Evolutionary conservation across 2,329 filamentous ascomycete species (phyloP).

Genomic region (Colletotrichum falcatum): DNA sequence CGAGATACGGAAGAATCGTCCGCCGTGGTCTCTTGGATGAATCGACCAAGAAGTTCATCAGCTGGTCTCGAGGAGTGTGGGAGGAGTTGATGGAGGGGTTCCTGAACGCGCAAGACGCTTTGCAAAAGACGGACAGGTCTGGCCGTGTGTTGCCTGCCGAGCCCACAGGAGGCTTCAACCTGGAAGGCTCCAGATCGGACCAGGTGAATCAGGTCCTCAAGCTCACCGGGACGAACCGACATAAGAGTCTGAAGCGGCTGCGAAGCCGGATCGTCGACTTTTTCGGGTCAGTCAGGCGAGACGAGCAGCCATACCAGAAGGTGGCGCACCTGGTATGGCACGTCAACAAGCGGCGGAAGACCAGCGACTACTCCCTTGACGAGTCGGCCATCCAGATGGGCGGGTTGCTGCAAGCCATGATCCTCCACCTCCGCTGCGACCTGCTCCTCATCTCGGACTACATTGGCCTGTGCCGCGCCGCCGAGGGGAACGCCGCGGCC

Average conservation of each 20-base stretch:
- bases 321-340: conserved; percentile 59
- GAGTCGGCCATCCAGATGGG: conserved; percentile 52
- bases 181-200: background rate
- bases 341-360: conserved; percentile 46
- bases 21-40: conserved; percentile 71
- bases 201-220: conserved; percentile 5
- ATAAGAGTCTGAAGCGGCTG: conserved; percentile 3
- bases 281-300: conserved; percentile 49
- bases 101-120: conserved; percentile 40
- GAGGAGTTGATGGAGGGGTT: conserved; percentile 53
- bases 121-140: conserved; percentile 2
- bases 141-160: background rate
- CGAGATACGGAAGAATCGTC: conserved; percentile 72
- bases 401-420: conserved; percentile 54
- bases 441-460: conserved; percentile 59
- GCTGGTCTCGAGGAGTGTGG: conserved; percentile 57
- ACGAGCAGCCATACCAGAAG: conserved; percentile 63
- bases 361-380: conserved; percentile 52
- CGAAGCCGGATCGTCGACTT: conserved; percentile 43
- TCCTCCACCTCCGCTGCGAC: conserved; percentile 63
- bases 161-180: background rate
- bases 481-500: background rate
- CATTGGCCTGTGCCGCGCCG: conserved; percentile 34
- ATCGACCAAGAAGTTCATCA: conserved; percentile 73
- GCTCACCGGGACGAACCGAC: background rate